Evolutionary conservation across 2,329 filamentous ascomycete species (phyloP).

Genomic region (Colletotrichum tropicicola): DNA sequence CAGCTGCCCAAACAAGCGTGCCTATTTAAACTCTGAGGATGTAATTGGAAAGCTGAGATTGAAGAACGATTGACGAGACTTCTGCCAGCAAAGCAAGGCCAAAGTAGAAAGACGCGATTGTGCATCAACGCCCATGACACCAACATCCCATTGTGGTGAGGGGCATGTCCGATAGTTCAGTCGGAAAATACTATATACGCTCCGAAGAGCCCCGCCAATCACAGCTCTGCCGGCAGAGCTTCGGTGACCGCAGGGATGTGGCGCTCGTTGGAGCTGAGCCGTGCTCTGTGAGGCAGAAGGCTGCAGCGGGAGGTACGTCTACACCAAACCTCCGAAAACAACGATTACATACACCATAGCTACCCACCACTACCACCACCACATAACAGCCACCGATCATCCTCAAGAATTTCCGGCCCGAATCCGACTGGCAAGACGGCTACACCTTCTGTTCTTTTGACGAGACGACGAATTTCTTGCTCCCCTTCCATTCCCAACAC

Average conservation of each 20-base stretch:
- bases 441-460: background rate
- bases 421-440: background rate
- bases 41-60: background rate
- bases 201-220: background rate
- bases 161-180: background rate
- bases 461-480: background rate
- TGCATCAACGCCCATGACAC: too few species aligned
- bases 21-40: background rate
- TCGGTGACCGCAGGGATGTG: constrained; percentile 15
- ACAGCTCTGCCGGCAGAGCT: constrained; percentile 11
- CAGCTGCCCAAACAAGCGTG: background rate
- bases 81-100: background rate
- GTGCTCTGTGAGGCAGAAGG: constrained; percentile 24
- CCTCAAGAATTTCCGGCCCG: background rate
- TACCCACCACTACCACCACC: constrained; percentile 10
- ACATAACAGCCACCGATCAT: background rate
- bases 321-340: constrained; percentile 30
- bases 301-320: constrained; percentile 29
- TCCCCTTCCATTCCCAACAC: background rate
- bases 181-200: background rate
- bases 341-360: constrained; percentile 28
- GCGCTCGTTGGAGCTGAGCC: constrained; percentile 22
- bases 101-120: too few species aligned
- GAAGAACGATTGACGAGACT: background rate
- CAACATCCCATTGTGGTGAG: too few species aligned